phyloP scores from a whole-genome alignment of 768 basidiomycete species.

The Cantharellus anzutake region DNA sequence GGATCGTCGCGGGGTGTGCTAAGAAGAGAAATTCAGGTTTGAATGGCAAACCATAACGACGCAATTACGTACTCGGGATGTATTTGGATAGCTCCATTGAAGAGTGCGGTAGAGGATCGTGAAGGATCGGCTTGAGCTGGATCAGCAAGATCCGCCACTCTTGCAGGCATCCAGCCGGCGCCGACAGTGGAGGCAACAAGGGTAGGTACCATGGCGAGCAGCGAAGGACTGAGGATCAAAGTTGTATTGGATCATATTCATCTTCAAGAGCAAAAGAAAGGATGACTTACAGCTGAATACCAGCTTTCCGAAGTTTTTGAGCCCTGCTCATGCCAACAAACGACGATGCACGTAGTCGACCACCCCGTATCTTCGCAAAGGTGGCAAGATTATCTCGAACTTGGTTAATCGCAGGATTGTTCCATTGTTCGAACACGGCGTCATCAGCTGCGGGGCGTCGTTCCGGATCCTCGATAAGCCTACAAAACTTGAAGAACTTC shows the following conservation, averaged over 20 bases:
- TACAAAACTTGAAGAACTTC: conserved; percentile 31
- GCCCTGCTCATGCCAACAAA: conserved; percentile 68
- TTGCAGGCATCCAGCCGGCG: conserved; percentile 37
- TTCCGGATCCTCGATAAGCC: conserved; percentile 44
- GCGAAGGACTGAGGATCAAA: conserved; percentile 32
- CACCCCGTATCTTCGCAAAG: conserved; percentile 73
- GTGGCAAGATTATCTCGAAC: conserved; percentile 75
- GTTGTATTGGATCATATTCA: not conserved
- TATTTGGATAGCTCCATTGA: conserved; percentile 29
- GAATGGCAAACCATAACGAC: not conserved
- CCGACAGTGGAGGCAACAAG: conserved; percentile 57
- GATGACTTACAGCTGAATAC: conserved; percentile 19
- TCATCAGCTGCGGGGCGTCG: conserved; percentile 39
- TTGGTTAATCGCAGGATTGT: conserved; percentile 63
- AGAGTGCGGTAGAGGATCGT: conserved; percentile 59
- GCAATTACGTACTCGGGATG: conserved; percentile 14
- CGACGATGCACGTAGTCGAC: conserved; percentile 67
- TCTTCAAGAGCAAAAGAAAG: conserved; percentile 9
- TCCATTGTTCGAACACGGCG: conserved; percentile 23
- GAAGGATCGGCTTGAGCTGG: conserved; percentile 64
- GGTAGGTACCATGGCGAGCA: conserved; percentile 60
- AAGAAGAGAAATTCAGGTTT: not conserved
- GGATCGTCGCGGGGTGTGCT: not conserved
- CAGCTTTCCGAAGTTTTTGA: conserved; percentile 27
- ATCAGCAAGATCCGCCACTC: conserved; percentile 38